Evolutionary conservation across 495 filamentous ascomycete species (phyloP).

Genomic region (Chaetomium fimeti): DNA sequence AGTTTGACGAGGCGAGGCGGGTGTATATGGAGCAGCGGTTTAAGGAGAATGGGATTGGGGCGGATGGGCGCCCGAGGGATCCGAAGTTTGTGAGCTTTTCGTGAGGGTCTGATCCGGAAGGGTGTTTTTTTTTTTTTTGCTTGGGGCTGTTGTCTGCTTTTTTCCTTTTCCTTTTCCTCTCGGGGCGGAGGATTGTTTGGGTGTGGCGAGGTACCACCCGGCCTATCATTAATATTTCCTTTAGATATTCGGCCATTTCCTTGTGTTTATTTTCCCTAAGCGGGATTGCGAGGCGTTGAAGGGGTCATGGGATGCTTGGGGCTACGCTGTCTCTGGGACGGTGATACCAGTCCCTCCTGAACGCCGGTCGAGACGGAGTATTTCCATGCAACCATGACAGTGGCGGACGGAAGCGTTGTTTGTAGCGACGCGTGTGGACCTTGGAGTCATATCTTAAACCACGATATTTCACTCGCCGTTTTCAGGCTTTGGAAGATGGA

Average conservation of each 20-base stretch:
- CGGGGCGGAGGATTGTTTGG: background rate
- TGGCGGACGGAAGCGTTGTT: background rate
- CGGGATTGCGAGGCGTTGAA: constrained; percentile 18
- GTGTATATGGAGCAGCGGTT: constrained; percentile 83
- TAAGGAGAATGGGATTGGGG: constrained; percentile 78
- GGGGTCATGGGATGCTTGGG: background rate
- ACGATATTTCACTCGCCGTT: background rate
- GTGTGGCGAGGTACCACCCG: constrained; percentile 71
- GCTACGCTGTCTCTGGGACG: background rate
- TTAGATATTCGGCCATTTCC: constrained; percentile 11
- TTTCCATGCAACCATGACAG: background rate
- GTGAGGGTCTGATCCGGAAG: constrained; percentile 32
- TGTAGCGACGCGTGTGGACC: background rate
- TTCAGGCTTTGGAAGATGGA: background rate
- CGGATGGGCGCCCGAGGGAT: constrained; percentile 85
- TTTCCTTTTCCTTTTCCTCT: background rate
- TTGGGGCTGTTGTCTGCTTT: background rate
- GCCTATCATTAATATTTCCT: constrained; percentile 4
- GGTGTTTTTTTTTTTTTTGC: background rate
- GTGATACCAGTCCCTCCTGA: background rate
- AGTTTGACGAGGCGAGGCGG: constrained; percentile 87
- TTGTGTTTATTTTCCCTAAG: constrained; percentile 5
- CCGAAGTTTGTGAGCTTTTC: constrained; percentile 95
- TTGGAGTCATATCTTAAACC: background rate
- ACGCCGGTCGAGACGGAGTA: background rate